Base-by-base conservation (phyloP, 495 filamentous ascomycete species). In the Talaromyces adpressus region DNA sequence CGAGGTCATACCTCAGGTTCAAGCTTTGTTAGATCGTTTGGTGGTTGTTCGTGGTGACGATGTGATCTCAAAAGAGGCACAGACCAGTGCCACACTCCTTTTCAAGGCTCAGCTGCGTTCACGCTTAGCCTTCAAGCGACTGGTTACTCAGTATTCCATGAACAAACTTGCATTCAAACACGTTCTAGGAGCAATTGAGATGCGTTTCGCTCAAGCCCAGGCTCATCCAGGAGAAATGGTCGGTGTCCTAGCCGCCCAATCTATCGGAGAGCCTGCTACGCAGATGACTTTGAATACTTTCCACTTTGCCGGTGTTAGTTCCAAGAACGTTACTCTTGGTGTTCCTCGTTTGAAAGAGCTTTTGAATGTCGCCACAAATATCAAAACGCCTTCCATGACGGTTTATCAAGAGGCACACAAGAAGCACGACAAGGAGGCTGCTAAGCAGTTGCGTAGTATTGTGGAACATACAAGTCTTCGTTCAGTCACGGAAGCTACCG, bases 281-380 rank as follows among this genome's bases (percentile, higher is more conserved):
- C 94, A 99, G 79, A 99, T 99, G 94, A 99, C 94, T 0, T 76
- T 99, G 56, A 99, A 99, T 77, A 99, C 94, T 29, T 99, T 99
- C 87, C 94, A 99, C 84, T 98, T 99, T 77, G 92, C 94, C 75
- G 94, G 94, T 95, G 92, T 98, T 51, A 95, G 95, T 1, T 96
- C 94, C 23, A 99, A 99, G 87, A 99, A 98, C 82, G 92, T 98
- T 57, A 99, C 94, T 23, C 89, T 98, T 60, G 94, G 94, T 90
- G 94, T 99, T 25, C 94, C 94, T 56, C 93, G 94, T 85, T 82
- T 99, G 20, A 99, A 99, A 85, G 94, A 99, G 77, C 98, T 99
- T 85, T 80, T 99, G 41, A 98, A 99, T 72, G 90, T 98, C 49
- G 93, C 94, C 2, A 90, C 87, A 63, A 95, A 97, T 71, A 96